Base-by-base conservation (phyloP, 2,329 filamentous ascomycete genomes). In the Beauveria pseudobassiana region DNA sequence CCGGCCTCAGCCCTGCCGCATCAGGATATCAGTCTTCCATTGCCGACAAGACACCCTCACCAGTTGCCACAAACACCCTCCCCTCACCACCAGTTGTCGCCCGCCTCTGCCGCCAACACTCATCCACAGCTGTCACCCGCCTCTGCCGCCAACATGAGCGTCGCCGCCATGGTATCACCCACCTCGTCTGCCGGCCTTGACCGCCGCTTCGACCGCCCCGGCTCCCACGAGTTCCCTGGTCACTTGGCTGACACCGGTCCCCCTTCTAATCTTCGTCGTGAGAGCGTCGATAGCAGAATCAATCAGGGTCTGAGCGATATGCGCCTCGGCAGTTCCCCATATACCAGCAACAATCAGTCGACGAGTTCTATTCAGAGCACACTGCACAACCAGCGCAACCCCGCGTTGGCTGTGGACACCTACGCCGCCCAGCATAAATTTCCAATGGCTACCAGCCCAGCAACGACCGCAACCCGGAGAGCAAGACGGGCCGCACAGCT, bases 281-380 rank as follows among this genome's bases (percentile, higher is more conserved):
- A 91, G 74, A 93, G 89, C 68, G 87, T 93, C 5, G 89, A 93
- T 73, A 91, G 89, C 73, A 83, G 89, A 64, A 87, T 93, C 71
- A 90, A 90, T 69, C 84, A 86, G 65, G 83, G 82, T 50, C 87
- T 93, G 72, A 83, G 80, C 62, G 87, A 90, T 51, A 81, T 93
- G 74, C 81, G 85, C 66, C 79, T 93, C 54, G 85, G 85, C 57
- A 82, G 82, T 51, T 80, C 80, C 2, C 89, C 89, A 1, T 93
- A 92, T 69, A 83, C 88, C 26, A 91, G 86, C 71, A 86, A 89
- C 67, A 92, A 93, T 72, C 85, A 87, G 61, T 92, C 89, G 1
- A 88, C 88, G 3, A 85, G 85, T 1, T 92, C 89, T 1, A 84
- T 93, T 24, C 88, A 90, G 61, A 88, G 84, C 62, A 87, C 82